These are phyloP conservation scores for Diplodia scrobiculata DNA, from an alignment of 2,329 filamentous ascomycete species.

Conservation along the genomic window DNA sequence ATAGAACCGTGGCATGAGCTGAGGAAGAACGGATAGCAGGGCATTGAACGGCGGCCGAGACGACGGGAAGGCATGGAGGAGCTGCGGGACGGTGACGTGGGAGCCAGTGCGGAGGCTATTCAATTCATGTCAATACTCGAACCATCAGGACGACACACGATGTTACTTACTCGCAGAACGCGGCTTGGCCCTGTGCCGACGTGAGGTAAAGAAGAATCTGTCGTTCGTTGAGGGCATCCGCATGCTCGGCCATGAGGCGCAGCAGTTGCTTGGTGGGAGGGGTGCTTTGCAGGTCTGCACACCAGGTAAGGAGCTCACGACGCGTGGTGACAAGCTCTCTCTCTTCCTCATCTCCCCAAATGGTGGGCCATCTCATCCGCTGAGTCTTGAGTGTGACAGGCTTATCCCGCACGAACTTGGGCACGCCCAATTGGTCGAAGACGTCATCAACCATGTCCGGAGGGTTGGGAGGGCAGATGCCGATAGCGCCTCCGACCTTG, in stretches of 20 bases:
- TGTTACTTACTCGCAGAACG: slow-evolving; percentile 71
- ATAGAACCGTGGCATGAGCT: slow-evolving; percentile 97
- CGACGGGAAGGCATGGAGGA: slow-evolving; percentile 89
- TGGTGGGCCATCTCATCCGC: slow-evolving; percentile 89
- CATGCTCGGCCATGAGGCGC: slow-evolving; percentile 81
- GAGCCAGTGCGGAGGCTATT: slow-evolving; percentile 74
- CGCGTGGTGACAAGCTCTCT: slow-evolving; percentile 87
- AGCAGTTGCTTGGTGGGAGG: slow-evolving; percentile 86
- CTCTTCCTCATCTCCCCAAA: slow-evolving; percentile 89
- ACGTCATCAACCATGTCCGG: slow-evolving; percentile 75
- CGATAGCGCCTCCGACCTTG: slow-evolving; percentile 93
- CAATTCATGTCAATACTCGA: slow-evolving; percentile 17
- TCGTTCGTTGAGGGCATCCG: slow-evolving; percentile 77
- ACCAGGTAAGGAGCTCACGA: slow-evolving; percentile 92
- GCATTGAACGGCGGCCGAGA: slow-evolving; percentile 82
- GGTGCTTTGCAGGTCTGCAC: slow-evolving; percentile 88
- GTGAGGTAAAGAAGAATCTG: slow-evolving; percentile 85
- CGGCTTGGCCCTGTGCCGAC: slow-evolving; percentile 84
- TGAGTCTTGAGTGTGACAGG: slow-evolving; percentile 76
- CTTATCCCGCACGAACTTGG: slow-evolving; percentile 80
- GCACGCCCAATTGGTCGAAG: slow-evolving; percentile 78
- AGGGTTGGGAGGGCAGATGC: slow-evolving; percentile 86
- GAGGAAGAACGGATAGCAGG: slow-evolving; percentile 76
- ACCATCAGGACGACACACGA: not conserved
- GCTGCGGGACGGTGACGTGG: slow-evolving; percentile 78